phyloP scores from a whole-genome alignment of 208 protist genomes.

The Strigomonas culicis region DNA sequence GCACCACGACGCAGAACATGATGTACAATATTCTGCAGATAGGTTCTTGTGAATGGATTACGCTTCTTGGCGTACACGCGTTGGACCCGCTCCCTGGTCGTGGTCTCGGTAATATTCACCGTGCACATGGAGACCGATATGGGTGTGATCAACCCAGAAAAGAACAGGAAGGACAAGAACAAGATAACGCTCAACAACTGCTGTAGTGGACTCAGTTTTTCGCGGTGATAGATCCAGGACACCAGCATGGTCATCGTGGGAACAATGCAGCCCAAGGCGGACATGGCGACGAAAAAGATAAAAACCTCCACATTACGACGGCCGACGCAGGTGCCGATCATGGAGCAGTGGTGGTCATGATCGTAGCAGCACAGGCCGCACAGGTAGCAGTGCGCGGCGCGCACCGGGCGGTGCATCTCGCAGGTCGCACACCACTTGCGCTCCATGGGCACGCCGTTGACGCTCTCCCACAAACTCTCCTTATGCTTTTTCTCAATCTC shows the following conservation, averaged over 20 bases:
- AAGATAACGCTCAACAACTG: constrained; percentile 15
- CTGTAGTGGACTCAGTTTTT: constrained; percentile 16
- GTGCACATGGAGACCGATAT: constrained; percentile 35
- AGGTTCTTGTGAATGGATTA: constrained; percentile 63
- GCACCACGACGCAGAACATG: constrained; percentile 34
- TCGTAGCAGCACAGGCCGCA: constrained; percentile 85
- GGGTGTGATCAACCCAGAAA: constrained; percentile 12
- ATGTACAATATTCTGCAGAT: constrained; percentile 48
- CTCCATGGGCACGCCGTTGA: constrained; percentile 73
- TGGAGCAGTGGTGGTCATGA: constrained; percentile 89
- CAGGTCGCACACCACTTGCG: constrained; percentile 91
- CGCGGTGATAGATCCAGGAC: constrained; percentile 24
- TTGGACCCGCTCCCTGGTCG: constrained; percentile 77
- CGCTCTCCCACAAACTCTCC: constrained; percentile 66
- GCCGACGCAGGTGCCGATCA: constrained; percentile 83
- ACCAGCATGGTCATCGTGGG: constrained; percentile 27
- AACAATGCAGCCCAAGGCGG: constrained; percentile 19
- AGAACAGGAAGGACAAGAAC: constrained; percentile 21
- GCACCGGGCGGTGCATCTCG: constrained; percentile 73
- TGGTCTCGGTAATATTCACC: constrained; percentile 27
- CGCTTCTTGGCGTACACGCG: constrained; percentile 54
- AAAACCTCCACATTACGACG: constrained; percentile 66
- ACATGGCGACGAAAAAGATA: constrained; percentile 39
- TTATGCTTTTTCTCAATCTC: constrained; percentile 65
- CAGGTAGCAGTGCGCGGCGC: constrained; percentile 88